These are phyloP conservation scores for Pinus albicaulis DNA, from an alignment of 75 land plant species.

Conservation along the genomic window DNA sequence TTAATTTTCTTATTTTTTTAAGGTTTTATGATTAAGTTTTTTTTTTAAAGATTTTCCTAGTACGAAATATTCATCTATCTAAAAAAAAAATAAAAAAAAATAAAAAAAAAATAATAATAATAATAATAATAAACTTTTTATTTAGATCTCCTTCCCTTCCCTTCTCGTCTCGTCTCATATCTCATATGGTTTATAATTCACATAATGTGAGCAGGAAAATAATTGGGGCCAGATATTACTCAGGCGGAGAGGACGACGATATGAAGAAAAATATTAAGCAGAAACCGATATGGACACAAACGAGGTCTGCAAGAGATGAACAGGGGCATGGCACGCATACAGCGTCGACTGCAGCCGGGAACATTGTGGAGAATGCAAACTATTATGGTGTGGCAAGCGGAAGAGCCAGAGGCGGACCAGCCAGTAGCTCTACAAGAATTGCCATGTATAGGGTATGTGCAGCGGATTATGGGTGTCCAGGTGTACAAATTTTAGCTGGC, in stretches of 20 bases:
- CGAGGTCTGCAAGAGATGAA: conserved; percentile 53
- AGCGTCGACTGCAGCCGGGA: conserved; percentile 67
- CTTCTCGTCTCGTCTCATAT: too few species aligned
- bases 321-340: conserved; percentile 84
- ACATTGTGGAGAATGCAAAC: conserved; percentile 35
- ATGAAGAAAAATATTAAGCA: background rate
- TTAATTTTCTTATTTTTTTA: too few species aligned
- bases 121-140: too few species aligned
- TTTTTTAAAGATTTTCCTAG: too few species aligned
- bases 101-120: too few species aligned
- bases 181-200: background rate
- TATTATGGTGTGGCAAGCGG: conserved; percentile 64
- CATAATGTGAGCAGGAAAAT: conserved; percentile 43
- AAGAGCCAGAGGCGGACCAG: conserved; percentile 61
- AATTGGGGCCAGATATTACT: conserved; percentile 70
- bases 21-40: too few species aligned
- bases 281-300: background rate
- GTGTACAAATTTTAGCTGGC: conserved; percentile 53
- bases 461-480: conserved; percentile 27
- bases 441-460: conserved; percentile 73
- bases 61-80: too few species aligned
- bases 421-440: conserved; percentile 30
- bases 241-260: conserved; percentile 9
- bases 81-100: too few species aligned
- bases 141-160: too few species aligned